Evolutionary conservation across 202 grass and related monocot species (phyloP), one percentile per base, ranked within the genome.

Genomic region (Zoysia matrella): DNA sequence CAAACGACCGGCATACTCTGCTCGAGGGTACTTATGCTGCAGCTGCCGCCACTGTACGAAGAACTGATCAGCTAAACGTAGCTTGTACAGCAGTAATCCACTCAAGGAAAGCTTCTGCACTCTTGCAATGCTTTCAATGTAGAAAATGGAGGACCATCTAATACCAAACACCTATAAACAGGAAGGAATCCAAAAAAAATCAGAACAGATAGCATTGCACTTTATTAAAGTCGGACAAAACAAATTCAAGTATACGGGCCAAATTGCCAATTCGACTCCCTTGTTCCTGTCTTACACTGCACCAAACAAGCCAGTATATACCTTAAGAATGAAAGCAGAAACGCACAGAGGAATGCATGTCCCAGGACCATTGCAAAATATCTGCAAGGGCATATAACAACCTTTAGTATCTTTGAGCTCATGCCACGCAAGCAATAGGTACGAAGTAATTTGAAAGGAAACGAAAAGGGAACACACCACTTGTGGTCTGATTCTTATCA

Each of bases 321-420:
- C 95, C 95, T 94, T 94, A 18, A 93, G 69, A 86, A 98, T 15
- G 50, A 89, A 98, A 77, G 95, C 92, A 65, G 86, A 93, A 48
- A 73, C 60, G 74, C 95, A 98, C 3, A 98, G 80, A 75, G 95
- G 90, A 82, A 98, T 88, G 73, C 95, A 94, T 47, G 95, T 94
- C 52, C 92, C 92, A 67, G 95, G 95, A 85, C 95, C 95, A 82
- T 98, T 98, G 73, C 95, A 98, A 77, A 98, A 90, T 74, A 98
- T 91, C 95, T 98, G 73, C n/a, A 75, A 53, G 72, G 63, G 30
- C 61, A 83, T 46, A 60, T 65, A 80, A 44, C 87, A 55, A 43
- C 44, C 39, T 11, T 88, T 14, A 77, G 7, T 60, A 86, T 46
- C 45, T 86, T 64, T 75, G 41, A 42, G 50, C 53, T 74, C 18